Evolutionary conservation across 768 basidiomycete genomes (phyloP).

Genomic region (Saitozyma podzolica): DNA sequence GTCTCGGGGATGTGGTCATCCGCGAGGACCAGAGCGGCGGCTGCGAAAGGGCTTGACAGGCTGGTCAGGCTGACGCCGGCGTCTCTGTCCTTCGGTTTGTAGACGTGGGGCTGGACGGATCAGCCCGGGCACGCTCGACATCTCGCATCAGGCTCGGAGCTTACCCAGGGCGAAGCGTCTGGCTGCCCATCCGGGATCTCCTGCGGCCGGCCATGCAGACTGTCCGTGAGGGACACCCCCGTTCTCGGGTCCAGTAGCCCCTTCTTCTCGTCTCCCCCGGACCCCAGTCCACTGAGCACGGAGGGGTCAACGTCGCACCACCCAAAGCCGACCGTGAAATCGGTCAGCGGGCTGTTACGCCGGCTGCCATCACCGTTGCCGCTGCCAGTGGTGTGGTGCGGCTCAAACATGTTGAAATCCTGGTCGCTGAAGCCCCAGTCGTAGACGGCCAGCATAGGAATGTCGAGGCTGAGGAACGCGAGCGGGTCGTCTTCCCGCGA

Average conservation of each 20-base stretch:
- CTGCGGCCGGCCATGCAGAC: not conserved
- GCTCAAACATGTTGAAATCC: not conserved
- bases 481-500: no score
- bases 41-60: not conserved
- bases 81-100: conserved; percentile 10
- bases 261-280: no score
- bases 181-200: conserved; percentile 15
- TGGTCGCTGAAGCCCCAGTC: conserved; percentile 6
- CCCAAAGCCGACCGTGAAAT: not conserved
- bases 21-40: not conserved
- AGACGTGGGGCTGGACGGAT: conserved; percentile 7
- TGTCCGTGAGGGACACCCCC: not conserved
- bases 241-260: not conserved
- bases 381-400: conserved; percentile 1
- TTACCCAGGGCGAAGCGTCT: conserved; percentile 7
- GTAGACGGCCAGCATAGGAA: no score
- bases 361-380: not conserved
- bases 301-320: no score
- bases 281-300: no score
- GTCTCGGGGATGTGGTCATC: not conserved
- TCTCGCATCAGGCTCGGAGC: not conserved
- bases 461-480: no score
- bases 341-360: conserved; percentile 5
- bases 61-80: conserved; percentile 3
- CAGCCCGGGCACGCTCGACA: not conserved